A percentile compares a stretch with the other conserved stretches of the same genome.
phyloP scores from a whole-genome alignment of 2,329 filamentous ascomycete genomes.

The Karstenula rhodostoma region DNA sequence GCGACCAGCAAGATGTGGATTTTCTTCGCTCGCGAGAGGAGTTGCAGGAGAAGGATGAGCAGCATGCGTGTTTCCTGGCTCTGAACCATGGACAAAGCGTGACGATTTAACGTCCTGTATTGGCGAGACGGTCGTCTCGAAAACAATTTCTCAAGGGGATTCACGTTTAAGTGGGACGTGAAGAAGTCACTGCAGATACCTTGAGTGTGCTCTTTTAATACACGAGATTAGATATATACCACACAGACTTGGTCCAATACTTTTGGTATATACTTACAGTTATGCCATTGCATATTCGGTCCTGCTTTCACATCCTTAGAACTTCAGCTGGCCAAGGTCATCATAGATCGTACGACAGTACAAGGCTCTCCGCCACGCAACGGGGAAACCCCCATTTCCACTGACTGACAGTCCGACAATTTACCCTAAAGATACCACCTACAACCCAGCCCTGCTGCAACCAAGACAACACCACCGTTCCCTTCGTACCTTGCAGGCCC shows the following conservation, averaged over 20 bases:
- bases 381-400: background rate
- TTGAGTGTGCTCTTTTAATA: no score
- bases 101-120: background rate
- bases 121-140: no score
- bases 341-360: background rate
- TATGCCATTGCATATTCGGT: no score
- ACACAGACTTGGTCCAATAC: no score
- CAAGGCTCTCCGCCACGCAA: background rate
- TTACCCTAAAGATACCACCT: background rate
- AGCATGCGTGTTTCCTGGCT: background rate
- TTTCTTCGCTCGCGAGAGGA: background rate
- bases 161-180: no score
- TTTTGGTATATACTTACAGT: no score
- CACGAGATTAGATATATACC: no score
- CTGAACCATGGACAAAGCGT: background rate
- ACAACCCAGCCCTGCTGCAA: background rate
- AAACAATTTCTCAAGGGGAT: no score
- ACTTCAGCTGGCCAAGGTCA: no score
- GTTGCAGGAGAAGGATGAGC: background rate
- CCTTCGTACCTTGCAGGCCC: conserved; percentile 2
- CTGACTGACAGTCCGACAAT: background rate
- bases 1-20: background rate
- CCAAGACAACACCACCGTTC: background rate
- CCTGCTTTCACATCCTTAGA: no score
- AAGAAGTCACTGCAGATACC: no score